phyloP scores from a whole-genome alignment of 169 alveolate species.

The Plasmodium gallinaceum region DNA sequence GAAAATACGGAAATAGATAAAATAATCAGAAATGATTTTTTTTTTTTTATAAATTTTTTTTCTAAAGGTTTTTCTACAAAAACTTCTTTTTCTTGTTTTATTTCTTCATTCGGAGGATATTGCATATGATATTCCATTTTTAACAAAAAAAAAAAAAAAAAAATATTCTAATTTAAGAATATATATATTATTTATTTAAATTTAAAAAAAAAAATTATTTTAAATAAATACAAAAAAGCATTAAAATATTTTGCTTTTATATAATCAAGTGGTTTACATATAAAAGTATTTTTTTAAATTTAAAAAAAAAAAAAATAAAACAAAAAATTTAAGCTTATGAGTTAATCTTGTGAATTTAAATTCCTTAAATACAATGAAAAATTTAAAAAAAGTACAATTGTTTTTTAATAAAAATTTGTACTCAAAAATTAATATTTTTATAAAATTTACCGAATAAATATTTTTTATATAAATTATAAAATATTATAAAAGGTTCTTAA shows the following conservation, averaged over 20 bases:
- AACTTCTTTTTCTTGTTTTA: slow-evolving; percentile 22
- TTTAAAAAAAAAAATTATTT: background rate
- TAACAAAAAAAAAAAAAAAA: background rate
- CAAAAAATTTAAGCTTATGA: no score
- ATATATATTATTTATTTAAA: background rate
- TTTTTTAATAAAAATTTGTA: no score
- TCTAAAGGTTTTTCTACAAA: slow-evolving; percentile 24
- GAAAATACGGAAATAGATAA: slow-evolving; percentile 14
- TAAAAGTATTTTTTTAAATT: background rate
- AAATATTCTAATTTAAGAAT: background rate
- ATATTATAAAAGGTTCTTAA: no score
- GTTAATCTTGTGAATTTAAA: no score
- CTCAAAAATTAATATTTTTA: no score
- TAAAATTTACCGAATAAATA: no score
- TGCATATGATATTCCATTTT: slow-evolving; percentile 53
- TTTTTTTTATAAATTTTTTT: background rate
- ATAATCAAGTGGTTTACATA: background rate
- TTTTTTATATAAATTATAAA: no score
- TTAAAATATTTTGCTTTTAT: background rate
- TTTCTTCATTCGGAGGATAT: slow-evolving; percentile 3
- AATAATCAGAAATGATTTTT: background rate
- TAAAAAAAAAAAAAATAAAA: no score
- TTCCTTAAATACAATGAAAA: no score
- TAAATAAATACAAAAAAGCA: background rate
- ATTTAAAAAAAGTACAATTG: no score